phyloP scores from a whole-genome alignment of 306 rosid genomes.

The Quercus rubra region DNA sequence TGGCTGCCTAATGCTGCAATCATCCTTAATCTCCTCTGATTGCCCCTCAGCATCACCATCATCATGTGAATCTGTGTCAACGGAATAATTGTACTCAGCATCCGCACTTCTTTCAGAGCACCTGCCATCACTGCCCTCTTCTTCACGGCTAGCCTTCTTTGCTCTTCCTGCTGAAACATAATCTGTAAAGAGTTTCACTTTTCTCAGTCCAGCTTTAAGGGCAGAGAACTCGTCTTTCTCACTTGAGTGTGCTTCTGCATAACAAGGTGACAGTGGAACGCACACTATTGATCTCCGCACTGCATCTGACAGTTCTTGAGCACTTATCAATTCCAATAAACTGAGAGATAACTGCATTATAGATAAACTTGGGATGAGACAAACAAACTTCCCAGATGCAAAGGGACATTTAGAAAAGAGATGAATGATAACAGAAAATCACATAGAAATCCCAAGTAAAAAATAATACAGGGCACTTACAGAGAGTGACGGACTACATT shows the following conservation, averaged over 20 bases:
- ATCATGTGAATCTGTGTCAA: constrained; percentile 83
- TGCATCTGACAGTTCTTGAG: constrained; percentile 58
- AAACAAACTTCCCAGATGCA: background rate
- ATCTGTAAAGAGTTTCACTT: constrained; percentile 77
- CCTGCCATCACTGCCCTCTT: constrained; percentile 83
- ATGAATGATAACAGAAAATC: background rate
- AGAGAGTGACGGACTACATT: constrained; percentile 55
- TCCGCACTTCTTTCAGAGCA: constrained; percentile 81
- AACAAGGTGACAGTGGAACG: constrained; percentile 41
- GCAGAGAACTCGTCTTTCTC: constrained; percentile 92
- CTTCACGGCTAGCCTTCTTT: constrained; percentile 66
- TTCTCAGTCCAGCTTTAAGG: constrained; percentile 88
- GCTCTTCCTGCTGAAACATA: constrained; percentile 72
- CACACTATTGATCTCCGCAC: constrained; percentile 62
- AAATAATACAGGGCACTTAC: constrained; percentile 37
- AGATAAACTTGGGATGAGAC: background rate
- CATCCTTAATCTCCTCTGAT: constrained; percentile 84
- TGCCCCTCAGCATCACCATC: constrained; percentile 68
- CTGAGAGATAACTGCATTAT: constrained; percentile 65
- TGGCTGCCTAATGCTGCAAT: constrained; percentile 72
- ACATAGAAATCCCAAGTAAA: background rate
- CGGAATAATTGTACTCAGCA: constrained; percentile 84
- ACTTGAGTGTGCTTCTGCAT: constrained; percentile 46
- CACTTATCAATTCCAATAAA: constrained; percentile 67
- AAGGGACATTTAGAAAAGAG: background rate